Evolutionary conservation across 148 eudicot species (phyloP).

Genomic region (Oxyria digyna): DNA sequence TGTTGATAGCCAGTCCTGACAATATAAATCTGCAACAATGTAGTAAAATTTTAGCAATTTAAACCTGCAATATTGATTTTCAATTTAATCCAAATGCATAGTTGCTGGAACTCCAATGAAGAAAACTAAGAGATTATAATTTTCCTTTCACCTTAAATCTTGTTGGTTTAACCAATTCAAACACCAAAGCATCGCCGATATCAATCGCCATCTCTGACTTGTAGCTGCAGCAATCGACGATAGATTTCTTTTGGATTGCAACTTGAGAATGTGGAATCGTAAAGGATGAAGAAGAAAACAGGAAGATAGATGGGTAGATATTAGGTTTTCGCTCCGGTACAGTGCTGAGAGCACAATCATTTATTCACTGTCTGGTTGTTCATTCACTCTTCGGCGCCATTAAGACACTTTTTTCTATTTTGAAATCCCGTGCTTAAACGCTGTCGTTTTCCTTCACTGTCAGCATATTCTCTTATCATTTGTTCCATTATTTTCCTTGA

Average conservation of each 20-base stretch:
- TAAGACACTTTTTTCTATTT: neutral
- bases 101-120: no score
- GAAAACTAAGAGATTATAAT: neutral
- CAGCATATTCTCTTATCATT: neutral
- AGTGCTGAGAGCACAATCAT: neutral
- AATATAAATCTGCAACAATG: conserved; percentile 8
- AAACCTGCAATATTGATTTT: no score
- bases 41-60: neutral
- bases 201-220: conserved; percentile 19
- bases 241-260: neutral
- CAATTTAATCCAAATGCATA: no score
- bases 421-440: neutral
- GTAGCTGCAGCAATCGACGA: neutral
- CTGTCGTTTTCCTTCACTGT: neutral
- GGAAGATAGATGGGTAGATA: neutral
- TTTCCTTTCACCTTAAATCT: conserved; percentile 36
- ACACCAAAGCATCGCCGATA: conserved; percentile 49
- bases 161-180: conserved; percentile 41
- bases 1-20: neutral
- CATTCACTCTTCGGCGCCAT: neutral
- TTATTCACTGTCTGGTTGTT: neutral
- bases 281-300: neutral
- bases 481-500: no score
- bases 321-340: neutral
- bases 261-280: neutral